These are phyloP conservation scores for Pugionium dolabratum DNA, from an alignment of 345 rosid species.

Conservation along the genomic window DNA sequence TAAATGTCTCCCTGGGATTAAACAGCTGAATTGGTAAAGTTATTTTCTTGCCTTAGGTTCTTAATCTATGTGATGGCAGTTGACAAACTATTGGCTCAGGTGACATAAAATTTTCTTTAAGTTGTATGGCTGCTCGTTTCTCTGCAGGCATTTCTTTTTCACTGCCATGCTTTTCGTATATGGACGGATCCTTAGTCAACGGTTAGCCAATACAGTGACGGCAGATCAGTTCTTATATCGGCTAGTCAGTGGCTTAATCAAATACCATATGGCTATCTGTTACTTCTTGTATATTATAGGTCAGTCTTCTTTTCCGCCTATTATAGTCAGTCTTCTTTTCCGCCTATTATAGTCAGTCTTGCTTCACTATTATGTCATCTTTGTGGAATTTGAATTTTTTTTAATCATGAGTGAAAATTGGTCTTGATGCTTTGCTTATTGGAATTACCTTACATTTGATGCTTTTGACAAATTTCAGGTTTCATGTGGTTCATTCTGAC, in stretches of 20 bases:
- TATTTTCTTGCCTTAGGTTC: not conserved
- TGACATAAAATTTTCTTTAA: not conserved
- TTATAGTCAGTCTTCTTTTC: no score
- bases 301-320: conserved; percentile 35
- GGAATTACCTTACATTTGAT: not conserved
- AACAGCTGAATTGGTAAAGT: conserved; percentile 79
- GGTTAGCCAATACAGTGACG: conserved; percentile 86
- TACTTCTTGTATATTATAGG: conserved; percentile 90
- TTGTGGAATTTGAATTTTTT: no score
- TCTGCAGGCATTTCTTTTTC: conserved; percentile 91
- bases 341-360: no score
- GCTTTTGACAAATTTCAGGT: conserved; percentile 47
- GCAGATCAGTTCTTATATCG: conserved; percentile 73
- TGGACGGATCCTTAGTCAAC: conserved; percentile 92
- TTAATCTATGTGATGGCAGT: not conserved
- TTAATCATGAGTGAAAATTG: not conserved
- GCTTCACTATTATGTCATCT: no score
- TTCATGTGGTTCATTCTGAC: conserved; percentile 99
- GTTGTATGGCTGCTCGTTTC: conserved; percentile 8
- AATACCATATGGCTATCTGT: conserved; percentile 90
- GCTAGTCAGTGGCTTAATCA: conserved; percentile 76
- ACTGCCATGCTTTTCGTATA: conserved; percentile 94
- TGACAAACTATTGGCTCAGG: conserved; percentile 12
- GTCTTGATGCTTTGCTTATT: not conserved
- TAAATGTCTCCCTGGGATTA: conserved; percentile 77